phyloP scores from a whole-genome alignment of 305 asterid species.

The Fraxinus paxiana region DNA sequence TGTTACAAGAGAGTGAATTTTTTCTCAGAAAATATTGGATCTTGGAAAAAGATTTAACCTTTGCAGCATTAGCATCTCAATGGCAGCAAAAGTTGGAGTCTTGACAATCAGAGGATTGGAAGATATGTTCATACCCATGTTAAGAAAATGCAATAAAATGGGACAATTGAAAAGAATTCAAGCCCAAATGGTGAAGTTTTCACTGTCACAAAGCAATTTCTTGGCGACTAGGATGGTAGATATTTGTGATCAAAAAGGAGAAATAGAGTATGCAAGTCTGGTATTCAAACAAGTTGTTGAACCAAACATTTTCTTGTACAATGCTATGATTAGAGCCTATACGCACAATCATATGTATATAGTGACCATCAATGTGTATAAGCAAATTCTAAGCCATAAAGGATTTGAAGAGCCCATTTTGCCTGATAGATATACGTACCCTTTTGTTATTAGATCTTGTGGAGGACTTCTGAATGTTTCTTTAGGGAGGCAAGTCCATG shows the following conservation, averaged over 20 bases:
- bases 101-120: slow-evolving; percentile 51
- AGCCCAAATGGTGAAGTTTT: slow-evolving; percentile 60
- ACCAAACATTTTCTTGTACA: slow-evolving; percentile 57
- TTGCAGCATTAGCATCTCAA: not conserved
- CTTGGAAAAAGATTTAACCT: not conserved
- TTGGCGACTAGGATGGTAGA: slow-evolving; percentile 75
- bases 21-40: not conserved
- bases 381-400: slow-evolving; percentile 36
- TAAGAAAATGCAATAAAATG: slow-evolving; percentile 46
- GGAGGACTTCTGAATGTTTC: slow-evolving; percentile 42
- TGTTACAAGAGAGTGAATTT: not conserved
- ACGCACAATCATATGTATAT: slow-evolving; percentile 41
- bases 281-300: slow-evolving; percentile 51
- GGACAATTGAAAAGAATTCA: slow-evolving; percentile 52
- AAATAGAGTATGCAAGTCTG: slow-evolving; percentile 48
- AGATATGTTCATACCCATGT: slow-evolving; percentile 49
- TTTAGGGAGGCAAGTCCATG: slow-evolving; percentile 62
- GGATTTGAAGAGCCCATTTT: slow-evolving; percentile 26
- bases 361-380: slow-evolving; percentile 36
- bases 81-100: slow-evolving; percentile 38
- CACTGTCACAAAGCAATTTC: slow-evolving; percentile 62
- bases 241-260: slow-evolving; percentile 58
- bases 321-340: slow-evolving; percentile 59
- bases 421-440: slow-evolving; percentile 66
- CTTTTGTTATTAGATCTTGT: slow-evolving; percentile 69